Evolutionary conservation across 2,329 filamentous ascomycete species (phyloP).

Genomic region (Ceratocystis huliohia): DNA sequence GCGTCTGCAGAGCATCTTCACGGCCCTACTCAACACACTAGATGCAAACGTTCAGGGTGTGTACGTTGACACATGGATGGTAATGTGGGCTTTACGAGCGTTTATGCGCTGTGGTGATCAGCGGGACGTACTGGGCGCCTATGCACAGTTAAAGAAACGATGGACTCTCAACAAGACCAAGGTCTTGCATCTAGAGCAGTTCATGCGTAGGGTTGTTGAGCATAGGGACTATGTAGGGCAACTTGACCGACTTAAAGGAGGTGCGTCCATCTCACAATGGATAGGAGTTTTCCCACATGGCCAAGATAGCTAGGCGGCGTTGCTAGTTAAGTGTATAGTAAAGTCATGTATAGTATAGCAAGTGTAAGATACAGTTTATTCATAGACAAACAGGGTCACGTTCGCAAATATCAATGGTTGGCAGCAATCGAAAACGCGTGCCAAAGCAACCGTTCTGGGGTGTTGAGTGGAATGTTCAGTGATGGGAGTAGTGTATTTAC

Average conservation of each 20-base stretch:
- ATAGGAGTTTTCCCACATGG: slow-evolving; percentile 3
- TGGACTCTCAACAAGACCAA: slow-evolving; percentile 40
- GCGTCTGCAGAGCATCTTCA: slow-evolving; percentile 56
- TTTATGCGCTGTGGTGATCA: slow-evolving; percentile 47
- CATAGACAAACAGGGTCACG: background rate
- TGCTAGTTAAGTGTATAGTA: background rate
- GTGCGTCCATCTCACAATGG: slow-evolving; percentile 17
- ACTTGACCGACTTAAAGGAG: background rate
- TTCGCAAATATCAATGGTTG: background rate
- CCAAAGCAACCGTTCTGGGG: too few relatives aligned
- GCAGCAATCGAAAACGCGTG: background rate
- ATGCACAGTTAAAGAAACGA: slow-evolving; percentile 35
- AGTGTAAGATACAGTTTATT: slow-evolving; percentile 7
- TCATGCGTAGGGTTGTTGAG: slow-evolving; percentile 26
- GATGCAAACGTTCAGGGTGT: slow-evolving; percentile 37
- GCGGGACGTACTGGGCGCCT: slow-evolving; percentile 43
- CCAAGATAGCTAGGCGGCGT: background rate
- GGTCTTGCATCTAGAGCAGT: slow-evolving; percentile 34
- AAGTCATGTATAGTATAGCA: slow-evolving; percentile 8
- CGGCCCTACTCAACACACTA: slow-evolving; percentile 46
- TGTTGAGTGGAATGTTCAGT: slow-evolving; percentile 4
- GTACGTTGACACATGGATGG: slow-evolving; percentile 47
- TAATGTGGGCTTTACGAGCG: slow-evolving; percentile 48
- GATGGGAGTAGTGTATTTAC: slow-evolving; percentile 5
- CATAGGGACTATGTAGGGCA: slow-evolving; percentile 5